These are phyloP conservation scores for Nakaseomyces sp. DNA, from an alignment of 1,139 yeast species.

Conservation along the genomic window DNA sequence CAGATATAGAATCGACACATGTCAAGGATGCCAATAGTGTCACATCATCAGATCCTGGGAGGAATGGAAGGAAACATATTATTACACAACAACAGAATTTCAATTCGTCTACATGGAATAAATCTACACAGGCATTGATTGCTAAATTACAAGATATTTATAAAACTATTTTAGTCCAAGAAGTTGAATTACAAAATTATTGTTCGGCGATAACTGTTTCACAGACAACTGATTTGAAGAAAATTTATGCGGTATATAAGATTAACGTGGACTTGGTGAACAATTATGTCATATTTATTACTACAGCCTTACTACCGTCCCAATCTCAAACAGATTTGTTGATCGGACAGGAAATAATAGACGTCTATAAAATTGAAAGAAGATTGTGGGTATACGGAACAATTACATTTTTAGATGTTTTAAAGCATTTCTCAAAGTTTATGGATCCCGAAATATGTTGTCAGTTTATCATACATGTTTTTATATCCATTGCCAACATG, in stretches of 20 bases:
- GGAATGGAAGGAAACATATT: not conserved
- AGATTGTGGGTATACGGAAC: conserved; percentile 80
- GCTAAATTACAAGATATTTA: conserved; percentile 66
- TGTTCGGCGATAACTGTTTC: conserved; percentile 39
- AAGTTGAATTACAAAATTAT: conserved; percentile 60
- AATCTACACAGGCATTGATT: conserved; percentile 63
- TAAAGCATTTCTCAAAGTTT: conserved; percentile 56
- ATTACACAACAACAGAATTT: not conserved
- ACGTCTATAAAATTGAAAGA: conserved; percentile 65
- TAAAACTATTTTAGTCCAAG: conserved; percentile 56
- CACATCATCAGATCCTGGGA: not conserved
- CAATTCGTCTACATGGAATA: not conserved
- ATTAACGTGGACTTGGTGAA: conserved; percentile 56
- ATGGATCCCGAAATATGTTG: conserved; percentile 38
- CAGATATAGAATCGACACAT: not conserved
- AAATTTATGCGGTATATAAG: conserved; percentile 64
- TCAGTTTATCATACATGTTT: conserved; percentile 35
- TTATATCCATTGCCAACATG: conserved; percentile 38
- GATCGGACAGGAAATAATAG: conserved; percentile 59
- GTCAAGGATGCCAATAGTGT: not conserved
- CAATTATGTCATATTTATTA: conserved; percentile 59
- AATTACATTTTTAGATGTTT: conserved; percentile 68
- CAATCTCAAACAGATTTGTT: conserved; percentile 38
- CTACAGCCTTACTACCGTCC: conserved; percentile 63
- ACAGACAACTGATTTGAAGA: conserved; percentile 47